Base-by-base conservation (phyloP, 495 filamentous ascomycete genomes). In the Tuber borchii region DNA sequence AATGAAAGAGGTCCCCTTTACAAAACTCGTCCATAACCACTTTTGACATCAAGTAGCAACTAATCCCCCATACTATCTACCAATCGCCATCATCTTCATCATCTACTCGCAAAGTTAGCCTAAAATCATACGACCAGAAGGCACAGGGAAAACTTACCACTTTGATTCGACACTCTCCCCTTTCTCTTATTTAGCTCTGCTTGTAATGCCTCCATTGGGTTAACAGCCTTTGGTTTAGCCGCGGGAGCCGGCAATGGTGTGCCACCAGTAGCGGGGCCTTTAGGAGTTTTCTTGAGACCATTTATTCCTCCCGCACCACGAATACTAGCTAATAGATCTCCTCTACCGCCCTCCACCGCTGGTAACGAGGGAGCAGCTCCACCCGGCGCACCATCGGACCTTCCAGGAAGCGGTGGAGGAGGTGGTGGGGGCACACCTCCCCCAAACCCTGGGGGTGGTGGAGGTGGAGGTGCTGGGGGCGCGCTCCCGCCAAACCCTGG, bases 261-360 rank as follows among this genome's bases (percentile, higher is more conserved):
- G 8, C 72, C 45, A 39, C 80, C 73, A n/a, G 80, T 2, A 40
- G 81, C 77, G 43, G 75, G 76, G 43, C 79, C 73, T 26, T 48
- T 48, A 69, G 77, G 73, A 65, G 78, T 71, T 84, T 94, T 97
- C 84, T 92, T 93, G 75, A 99, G 85, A 31, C 89, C 86, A 3
- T 87, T 89, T 70, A 90, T 87, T 45, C 93, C 92, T 78, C 93
- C 93, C 39, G 91, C 90, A 12, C 88, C 89, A 74, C 93, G 88
- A 81, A 99, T 99, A 77, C 92, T 88, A 34, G 93, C 93, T 74
- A 99, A 83, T 71, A 99, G 84, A 77, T 92, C 90, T 72, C 89
- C 85, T 42, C 86, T 69, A 69, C 85, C 82, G 1, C 91, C 89
- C 26, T 90, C 79, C 39, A 86, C 79, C 4, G 72, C 16, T 9